A percentile compares a stretch with the other conserved stretches of the same genome.
Evolutionary conservation across 352 stramenopile species (phyloP).

Genomic region (Phytophthora podocarpi): DNA sequence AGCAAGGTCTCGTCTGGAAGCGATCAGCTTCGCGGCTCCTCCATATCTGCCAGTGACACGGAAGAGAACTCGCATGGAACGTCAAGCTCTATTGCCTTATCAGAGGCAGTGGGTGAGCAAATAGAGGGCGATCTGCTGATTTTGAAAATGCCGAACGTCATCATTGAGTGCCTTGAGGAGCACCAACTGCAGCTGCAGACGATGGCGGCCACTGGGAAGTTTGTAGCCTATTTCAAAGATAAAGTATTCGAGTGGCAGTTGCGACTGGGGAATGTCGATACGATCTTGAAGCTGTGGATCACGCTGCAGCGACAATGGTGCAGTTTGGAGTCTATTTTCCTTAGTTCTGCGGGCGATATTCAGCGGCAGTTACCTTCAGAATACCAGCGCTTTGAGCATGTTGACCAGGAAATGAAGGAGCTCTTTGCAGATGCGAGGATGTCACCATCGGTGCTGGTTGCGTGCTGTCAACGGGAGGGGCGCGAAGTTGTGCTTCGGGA

Average conservation of each 20-base stretch:
- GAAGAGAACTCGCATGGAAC: neutral
- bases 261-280: constrained; percentile 91
- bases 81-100: constrained; percentile 1
- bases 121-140: constrained; percentile 87
- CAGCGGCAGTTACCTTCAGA: constrained; percentile 92
- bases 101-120: constrained; percentile 25
- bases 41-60: neutral
- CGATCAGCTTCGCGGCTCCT: constrained; percentile 6
- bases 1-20: constrained; percentile 17
- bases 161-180: constrained; percentile 94
- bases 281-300: constrained; percentile 94
- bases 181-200: constrained; percentile 96
- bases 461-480: constrained; percentile 77
- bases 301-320: constrained; percentile 91
- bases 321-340: constrained; percentile 95
- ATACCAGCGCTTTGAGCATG: constrained; percentile 87
- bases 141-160: constrained; percentile 89
- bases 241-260: constrained; percentile 95
- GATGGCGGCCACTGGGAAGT: constrained; percentile 96
- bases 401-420: constrained; percentile 89
- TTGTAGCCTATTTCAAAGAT: constrained; percentile 95
- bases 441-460: constrained; percentile 72
- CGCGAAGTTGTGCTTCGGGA: constrained; percentile 82
- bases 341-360: constrained; percentile 92
- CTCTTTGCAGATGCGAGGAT: constrained; percentile 67